Evolutionary conservation across 192 early-diverging fungal species (phyloP).

Genomic region (Entomortierella parvispora): DNA sequence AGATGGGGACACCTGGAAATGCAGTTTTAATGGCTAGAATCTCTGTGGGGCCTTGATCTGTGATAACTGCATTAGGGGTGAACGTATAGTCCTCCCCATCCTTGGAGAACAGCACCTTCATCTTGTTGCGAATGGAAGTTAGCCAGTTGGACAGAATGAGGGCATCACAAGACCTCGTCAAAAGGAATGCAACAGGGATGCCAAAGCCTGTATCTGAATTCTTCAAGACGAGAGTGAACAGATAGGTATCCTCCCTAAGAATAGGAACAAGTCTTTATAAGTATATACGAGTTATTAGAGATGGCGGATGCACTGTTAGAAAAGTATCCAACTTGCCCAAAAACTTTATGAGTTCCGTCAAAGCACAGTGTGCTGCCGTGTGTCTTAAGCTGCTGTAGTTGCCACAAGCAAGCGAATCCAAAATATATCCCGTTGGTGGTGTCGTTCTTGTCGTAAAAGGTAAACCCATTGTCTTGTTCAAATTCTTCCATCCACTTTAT

Average conservation of each 20-base stretch:
- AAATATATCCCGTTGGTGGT: neutral
- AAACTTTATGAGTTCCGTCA: constrained; percentile 11
- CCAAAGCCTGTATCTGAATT: constrained; percentile 5
- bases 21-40: constrained; percentile 9
- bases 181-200: constrained; percentile 9
- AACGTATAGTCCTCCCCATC: neutral
- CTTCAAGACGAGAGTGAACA: constrained; percentile 7
- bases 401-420: constrained; percentile 18
- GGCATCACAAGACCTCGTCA: neutral
- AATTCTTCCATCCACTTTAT: no score
- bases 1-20: neutral
- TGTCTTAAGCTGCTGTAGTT: constrained; percentile 1
- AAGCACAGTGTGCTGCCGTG: constrained; percentile 4
- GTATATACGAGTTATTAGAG: no score
- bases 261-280: neutral
- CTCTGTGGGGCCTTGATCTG: constrained; percentile 20
- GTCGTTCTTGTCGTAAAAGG: neutral
- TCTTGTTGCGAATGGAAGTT: no score
- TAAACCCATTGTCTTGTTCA: no score
- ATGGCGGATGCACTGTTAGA: no score
- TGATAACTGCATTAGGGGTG: constrained; percentile 9
- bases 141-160: no score
- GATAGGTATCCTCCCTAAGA: neutral
- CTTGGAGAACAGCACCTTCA: neutral
- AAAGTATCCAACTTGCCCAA: neutral